These are phyloP conservation scores for Tubosaeta sp. DNA, from an alignment of 768 basidiomycete genomes.

Conservation along the genomic window DNA sequence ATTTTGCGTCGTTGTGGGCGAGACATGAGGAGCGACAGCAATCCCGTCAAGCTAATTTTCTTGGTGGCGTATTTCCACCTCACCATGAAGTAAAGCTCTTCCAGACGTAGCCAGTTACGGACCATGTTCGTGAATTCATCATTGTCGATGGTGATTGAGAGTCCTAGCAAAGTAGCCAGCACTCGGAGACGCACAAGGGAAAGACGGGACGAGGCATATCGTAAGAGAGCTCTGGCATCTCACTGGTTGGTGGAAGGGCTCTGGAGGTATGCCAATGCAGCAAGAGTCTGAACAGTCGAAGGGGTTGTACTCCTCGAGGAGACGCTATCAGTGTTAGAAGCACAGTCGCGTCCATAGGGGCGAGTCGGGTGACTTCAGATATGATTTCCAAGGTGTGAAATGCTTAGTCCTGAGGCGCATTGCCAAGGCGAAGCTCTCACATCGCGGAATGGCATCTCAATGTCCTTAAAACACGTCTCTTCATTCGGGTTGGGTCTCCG, in stretches of 20 bases:
- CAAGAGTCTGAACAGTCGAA: background rate
- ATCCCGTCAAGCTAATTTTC: background rate
- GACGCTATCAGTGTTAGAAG: background rate
- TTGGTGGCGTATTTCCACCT: background rate
- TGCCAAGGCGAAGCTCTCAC: too few relatives aligned
- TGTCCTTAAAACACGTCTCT: too few relatives aligned
- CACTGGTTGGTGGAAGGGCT: background rate
- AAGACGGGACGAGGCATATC: background rate
- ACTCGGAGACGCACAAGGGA: background rate
- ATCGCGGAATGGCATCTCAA: too few relatives aligned
- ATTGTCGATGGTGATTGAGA: background rate
- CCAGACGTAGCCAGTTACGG: background rate
- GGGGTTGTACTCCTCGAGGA: conserved; percentile 1
- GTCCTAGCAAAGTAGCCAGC: background rate
- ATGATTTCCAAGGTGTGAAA: too few relatives aligned
- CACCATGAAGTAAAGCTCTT: background rate
- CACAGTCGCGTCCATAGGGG: background rate
- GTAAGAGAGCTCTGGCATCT: background rate
- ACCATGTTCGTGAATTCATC: background rate
- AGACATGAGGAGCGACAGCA: background rate
- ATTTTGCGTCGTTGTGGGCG: background rate
- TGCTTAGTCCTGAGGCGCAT: too few relatives aligned
- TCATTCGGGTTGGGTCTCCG: too few relatives aligned
- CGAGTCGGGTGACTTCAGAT: too few relatives aligned
- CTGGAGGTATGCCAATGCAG: background rate